A percentile compares a stretch with the other conserved stretches of the same genome.
Evolutionary conservation across 139 green algal genomes (phyloP).

Genomic region (Auxenochlorella pyrenoidosa): DNA sequence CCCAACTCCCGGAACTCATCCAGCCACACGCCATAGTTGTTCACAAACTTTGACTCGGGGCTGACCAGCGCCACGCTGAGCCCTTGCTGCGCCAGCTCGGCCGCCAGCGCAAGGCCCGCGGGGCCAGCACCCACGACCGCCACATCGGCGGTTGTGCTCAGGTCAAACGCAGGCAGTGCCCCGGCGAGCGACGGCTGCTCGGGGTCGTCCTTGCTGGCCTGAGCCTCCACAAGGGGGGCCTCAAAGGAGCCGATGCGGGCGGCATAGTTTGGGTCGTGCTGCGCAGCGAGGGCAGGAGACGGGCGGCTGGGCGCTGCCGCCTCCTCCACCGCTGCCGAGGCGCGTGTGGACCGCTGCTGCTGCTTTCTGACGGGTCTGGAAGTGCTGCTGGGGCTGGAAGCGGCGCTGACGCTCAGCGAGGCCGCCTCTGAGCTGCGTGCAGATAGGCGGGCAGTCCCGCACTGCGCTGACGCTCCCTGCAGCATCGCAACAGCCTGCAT

Average conservation of each 20-base stretch:
- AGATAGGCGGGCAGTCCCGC: neutral
- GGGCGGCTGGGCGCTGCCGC: neutral
- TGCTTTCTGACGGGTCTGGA: neutral
- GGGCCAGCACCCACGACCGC: constrained; percentile 90
- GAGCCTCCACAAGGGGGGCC: constrained; percentile 59
- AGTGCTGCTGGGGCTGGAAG: neutral
- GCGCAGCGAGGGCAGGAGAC: neutral
- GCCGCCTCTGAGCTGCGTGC: too few relatives aligned
- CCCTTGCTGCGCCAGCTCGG: constrained; percentile 81
- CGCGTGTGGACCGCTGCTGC: neutral
- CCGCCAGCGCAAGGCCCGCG: constrained; percentile 89
- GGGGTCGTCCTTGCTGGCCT: constrained; percentile 76
- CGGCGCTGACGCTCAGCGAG: neutral
- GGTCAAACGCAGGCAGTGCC: constrained; percentile 55
- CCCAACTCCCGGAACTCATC: constrained; percentile 97
- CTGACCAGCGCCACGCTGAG: constrained; percentile 80
- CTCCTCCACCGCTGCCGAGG: constrained; percentile 1
- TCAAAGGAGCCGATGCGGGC: constrained; percentile 74
- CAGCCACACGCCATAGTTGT: constrained; percentile 99
- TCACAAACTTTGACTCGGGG: constrained; percentile 65
- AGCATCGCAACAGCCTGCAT: neutral
- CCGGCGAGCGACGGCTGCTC: constrained; percentile 65
- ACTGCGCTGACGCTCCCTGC: neutral
- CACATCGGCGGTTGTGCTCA: constrained; percentile 60
- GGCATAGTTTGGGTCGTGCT: constrained; percentile 56